phyloP scores from a whole-genome alignment of 768 basidiomycete genomes.

The Lactarius sp. region DNA sequence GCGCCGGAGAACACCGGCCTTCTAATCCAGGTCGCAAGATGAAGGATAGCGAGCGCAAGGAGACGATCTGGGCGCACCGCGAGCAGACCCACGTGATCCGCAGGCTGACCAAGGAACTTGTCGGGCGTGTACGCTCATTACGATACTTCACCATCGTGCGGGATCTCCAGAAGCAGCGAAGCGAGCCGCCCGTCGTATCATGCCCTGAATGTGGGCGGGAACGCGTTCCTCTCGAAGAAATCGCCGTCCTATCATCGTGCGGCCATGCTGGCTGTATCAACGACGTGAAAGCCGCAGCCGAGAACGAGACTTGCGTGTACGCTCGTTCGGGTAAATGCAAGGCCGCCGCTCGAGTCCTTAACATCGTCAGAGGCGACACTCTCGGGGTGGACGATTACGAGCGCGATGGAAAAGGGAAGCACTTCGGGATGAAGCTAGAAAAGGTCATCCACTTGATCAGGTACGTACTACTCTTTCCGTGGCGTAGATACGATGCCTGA shows the following conservation, averaged over 20 bases:
- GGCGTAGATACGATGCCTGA: neutral
- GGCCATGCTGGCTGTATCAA: constrained; percentile 81
- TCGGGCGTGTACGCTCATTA: constrained; percentile 83
- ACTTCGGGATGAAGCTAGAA: constrained; percentile 81
- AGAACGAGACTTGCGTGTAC: constrained; percentile 77
- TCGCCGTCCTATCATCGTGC: constrained; percentile 86
- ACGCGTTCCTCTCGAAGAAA: constrained; percentile 55
- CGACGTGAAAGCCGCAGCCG: constrained; percentile 70
- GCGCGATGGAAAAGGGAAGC: constrained; percentile 66
- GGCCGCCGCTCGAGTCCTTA: constrained; percentile 74
- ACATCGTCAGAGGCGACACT: constrained; percentile 75
- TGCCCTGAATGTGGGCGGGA: constrained; percentile 60
- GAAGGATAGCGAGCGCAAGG: constrained; percentile 57
- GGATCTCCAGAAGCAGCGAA: constrained; percentile 74
- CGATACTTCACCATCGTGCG: constrained; percentile 92
- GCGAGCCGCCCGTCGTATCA: constrained; percentile 49
- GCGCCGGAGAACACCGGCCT: constrained; percentile 36
- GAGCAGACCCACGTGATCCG: constrained; percentile 86
- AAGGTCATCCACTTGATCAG: constrained; percentile 70
- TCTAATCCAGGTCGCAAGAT: constrained; percentile 32
- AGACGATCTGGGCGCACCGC: constrained; percentile 72
- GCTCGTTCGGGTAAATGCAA: constrained; percentile 63
- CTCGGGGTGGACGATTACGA: constrained; percentile 75
- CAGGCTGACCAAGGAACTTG: constrained; percentile 79
- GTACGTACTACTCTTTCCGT: constrained; percentile 39